Base-by-base conservation (phyloP, 2,329 filamentous ascomycete genomes). In the Camillea tinctor region DNA sequence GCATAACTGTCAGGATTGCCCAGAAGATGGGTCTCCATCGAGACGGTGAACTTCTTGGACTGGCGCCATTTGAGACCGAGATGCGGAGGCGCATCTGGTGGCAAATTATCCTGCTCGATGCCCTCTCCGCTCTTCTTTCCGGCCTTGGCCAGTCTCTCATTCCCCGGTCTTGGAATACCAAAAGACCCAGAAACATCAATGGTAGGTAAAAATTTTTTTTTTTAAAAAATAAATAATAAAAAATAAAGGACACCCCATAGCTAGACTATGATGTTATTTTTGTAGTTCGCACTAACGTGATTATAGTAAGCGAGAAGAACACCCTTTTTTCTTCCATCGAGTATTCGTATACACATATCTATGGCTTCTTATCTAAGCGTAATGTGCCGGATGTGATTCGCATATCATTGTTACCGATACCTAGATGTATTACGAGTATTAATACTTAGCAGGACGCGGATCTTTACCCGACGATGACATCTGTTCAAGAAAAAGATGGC, bases 21-120 rank as follows among this genome's bases (percentile, higher is more conserved):
- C 84, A 88, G 69, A 87, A 87, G 68, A 87, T 90, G 80, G 88
- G 88, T 0, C 78, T 89, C 53, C 86, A 89, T 61, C 80, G 84
- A 13, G 87, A 90, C 60, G 86, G 85, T 40, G 80, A 82, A 60
- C 72, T 75, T 19, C 75, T 87, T 5, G 81, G 81, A 1, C 75
- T 89, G 1, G 77, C 81, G 0, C 84, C 86, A 0, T 88, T 88
- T 65, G 86, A 90, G 66, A 83, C 83, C 2, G 86, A 90, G 69
- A 89, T 90, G 79, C 81, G 87, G n/a, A 77, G 87, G 50, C 79
- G 88, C 6, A 77, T 89, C 20, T 90, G 87, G 87, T 88, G 85
- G 86, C 81, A 85, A 68, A 81, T 89, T 23, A 77, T 86, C 54
- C 75, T 87, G 58, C 76, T 85, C 56, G 85, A 88, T 62, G 77